Evolutionary conservation across 2,329 filamentous ascomycete genomes (phyloP).

Genomic region (Hyphodiscus sp.): DNA sequence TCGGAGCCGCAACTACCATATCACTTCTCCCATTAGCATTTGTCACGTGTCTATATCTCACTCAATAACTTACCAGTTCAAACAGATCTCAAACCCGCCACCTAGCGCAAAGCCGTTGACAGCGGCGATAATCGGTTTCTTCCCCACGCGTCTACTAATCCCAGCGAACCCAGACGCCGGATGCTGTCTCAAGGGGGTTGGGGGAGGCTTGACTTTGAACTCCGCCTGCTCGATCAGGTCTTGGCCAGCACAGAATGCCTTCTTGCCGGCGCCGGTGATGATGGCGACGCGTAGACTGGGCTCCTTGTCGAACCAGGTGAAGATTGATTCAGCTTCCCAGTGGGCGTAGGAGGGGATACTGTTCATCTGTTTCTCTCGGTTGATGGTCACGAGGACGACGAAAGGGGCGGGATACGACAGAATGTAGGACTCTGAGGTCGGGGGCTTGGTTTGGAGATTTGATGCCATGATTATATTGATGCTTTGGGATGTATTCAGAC

Average conservation of each 20-base stretch:
- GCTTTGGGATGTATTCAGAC: not conserved
- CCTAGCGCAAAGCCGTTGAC: constrained; percentile 73
- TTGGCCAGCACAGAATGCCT: constrained; percentile 61
- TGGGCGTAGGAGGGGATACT: constrained; percentile 35
- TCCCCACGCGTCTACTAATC: constrained; percentile 58
- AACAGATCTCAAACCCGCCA: constrained; percentile 66
- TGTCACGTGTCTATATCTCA: not conserved
- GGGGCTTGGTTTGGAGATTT: constrained; percentile 13
- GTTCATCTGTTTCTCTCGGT: constrained; percentile 43
- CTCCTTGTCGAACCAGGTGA: constrained; percentile 56
- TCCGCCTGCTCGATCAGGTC: constrained; percentile 56
- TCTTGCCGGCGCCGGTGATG: constrained; percentile 54
- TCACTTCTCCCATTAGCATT: constrained; percentile 42
- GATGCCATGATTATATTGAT: constrained; percentile 10
- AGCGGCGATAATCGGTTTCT: constrained; percentile 70
- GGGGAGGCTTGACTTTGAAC: constrained; percentile 31
- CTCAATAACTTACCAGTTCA: constrained; percentile 39
- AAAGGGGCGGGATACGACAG: constrained; percentile 43
- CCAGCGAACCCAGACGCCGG: constrained; percentile 52
- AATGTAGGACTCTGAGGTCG: constrained; percentile 14
- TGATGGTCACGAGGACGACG: constrained; percentile 53
- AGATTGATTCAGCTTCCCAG: constrained; percentile 39
- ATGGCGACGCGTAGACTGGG: constrained; percentile 55
- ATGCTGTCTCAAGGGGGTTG: constrained; percentile 26
- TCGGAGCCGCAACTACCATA: constrained; percentile 55